Evolutionary conservation across 345 rosid genomes (phyloP), one percentile per base, ranked within the genome.

Genomic region (Acer negundo): DNA sequence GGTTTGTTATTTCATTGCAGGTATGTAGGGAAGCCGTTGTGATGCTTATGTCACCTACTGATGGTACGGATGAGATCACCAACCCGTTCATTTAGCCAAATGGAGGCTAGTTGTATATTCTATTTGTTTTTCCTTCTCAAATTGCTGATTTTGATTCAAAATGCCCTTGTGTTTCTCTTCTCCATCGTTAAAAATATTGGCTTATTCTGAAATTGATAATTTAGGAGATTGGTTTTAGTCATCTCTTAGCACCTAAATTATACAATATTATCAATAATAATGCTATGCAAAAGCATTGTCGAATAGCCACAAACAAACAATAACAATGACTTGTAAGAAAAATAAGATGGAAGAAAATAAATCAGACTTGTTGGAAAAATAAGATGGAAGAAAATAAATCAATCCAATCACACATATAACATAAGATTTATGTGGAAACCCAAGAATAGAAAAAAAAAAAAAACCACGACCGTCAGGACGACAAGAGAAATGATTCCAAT

Each of bases 21-120:
- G 91, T 95, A 40, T 95, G 98, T 78, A 87, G 99, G 75, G 99
- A 97, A 82, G 91, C 99, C 44, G 98, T 98, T 0, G 99, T 95
- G 63, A 95, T 95, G 99, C 93, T 95, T 12, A 98, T 95, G 46
- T 95, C 98, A 16, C 98, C 99, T 31, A 93, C 97, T 0, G 99
- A 95, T 81, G 99, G 98, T 26, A 95, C 98, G 2, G 98, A 95
- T 61, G 99, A 95, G 85, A 95, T 95, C n/a, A 93, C 99, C 69
- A 95, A 95, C 84, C 99, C 99, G 35, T 95, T 95, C 8, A 47
- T 86, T 79, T 96, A 90, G 79, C 89, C 94, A 17, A 98, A 95
- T 70, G 98, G 97, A 28, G 89, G 94, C 78, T 95, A 89, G 80
- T 73, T 79, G 0, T 71, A 12, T 61, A 77, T 77, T 77, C 26